These are phyloP conservation scores for Tulasnella sp. DNA, from an alignment of 768 basidiomycete genomes.

Conservation along the genomic window DNA sequence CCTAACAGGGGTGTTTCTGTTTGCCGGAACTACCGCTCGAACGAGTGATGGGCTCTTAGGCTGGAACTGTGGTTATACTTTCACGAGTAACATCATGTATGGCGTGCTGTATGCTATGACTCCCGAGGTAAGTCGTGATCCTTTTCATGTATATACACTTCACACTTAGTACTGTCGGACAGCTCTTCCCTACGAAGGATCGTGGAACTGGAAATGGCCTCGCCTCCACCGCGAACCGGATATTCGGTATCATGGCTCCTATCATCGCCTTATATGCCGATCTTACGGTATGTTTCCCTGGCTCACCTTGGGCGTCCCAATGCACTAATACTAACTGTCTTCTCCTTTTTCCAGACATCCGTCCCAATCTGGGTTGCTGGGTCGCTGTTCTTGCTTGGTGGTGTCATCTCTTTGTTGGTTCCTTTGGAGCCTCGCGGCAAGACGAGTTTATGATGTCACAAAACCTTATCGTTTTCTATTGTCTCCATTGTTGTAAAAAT, in stretches of 20 bases:
- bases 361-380: slow-evolving; percentile 72
- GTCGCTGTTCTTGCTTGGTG: slow-evolving; percentile 57
- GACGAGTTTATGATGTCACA: slow-evolving; percentile 51
- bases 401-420: slow-evolving; percentile 55
- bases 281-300: slow-evolving; percentile 34
- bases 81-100: slow-evolving; percentile 68
- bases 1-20: slow-evolving; percentile 71
- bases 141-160: background rate
- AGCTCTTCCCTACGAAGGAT: slow-evolving; percentile 35
- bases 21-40: slow-evolving; percentile 68
- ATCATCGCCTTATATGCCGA: slow-evolving; percentile 69
- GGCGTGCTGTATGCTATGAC: slow-evolving; percentile 69
- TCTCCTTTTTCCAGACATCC: slow-evolving; percentile 41
- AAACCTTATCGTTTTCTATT: too few relatives aligned
- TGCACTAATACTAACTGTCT: background rate
- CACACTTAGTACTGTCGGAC: background rate
- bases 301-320: background rate
- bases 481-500: background rate
- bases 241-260: slow-evolving; percentile 67
- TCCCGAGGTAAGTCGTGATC: slow-evolving; percentile 59
- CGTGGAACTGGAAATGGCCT: slow-evolving; percentile 70
- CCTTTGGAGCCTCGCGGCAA: slow-evolving; percentile 75
- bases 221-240: slow-evolving; percentile 53
- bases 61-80: slow-evolving; percentile 77
- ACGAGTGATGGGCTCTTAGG: slow-evolving; percentile 64